Conservation (phyloP, 345 rosid species). For the Lepidium sativum region DNA sequence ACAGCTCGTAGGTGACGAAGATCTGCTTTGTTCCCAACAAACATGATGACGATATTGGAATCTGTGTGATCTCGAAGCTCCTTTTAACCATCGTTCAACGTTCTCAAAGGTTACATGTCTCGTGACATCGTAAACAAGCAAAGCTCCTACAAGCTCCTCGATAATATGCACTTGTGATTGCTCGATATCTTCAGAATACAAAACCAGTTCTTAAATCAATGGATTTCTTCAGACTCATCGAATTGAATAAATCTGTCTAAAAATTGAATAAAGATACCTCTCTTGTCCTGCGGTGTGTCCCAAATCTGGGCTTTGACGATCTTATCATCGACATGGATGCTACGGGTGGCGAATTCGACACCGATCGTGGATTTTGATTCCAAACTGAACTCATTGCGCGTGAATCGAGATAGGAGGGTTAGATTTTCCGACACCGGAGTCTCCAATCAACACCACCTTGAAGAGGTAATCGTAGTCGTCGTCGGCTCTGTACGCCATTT, state of each 20-base stretch:
- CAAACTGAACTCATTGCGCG: conserved; percentile 63
- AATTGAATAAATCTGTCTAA: not conserved
- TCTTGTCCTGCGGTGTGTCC: conserved; percentile 85
- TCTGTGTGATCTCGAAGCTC: conserved; percentile 83
- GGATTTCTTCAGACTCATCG: too few species aligned
- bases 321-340: conserved; percentile 61
- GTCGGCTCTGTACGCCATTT: conserved; percentile 56
- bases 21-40: conserved; percentile 84
- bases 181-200: conserved; percentile 41
- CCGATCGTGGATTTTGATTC: conserved; percentile 76
- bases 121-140: conserved; percentile 71
- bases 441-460: conserved; percentile 65
- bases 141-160: conserved; percentile 80
- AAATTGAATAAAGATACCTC: conserved; percentile 30
- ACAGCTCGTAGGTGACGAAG: conserved; percentile 76
- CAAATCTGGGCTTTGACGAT: conserved; percentile 77
- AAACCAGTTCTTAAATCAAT: not conserved
- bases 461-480: conserved; percentile 71
- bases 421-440: conserved; percentile 71
- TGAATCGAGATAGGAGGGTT: conserved; percentile 58
- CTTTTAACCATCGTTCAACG: conserved; percentile 76
- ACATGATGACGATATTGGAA: conserved; percentile 65
- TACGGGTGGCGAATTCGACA: conserved; percentile 67
- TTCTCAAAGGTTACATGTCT: conserved; percentile 76
- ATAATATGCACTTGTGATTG: conserved; percentile 82